Conservation (phyloP, 139 green algal genomes). For the Chlamydomonas urium region DNA sequence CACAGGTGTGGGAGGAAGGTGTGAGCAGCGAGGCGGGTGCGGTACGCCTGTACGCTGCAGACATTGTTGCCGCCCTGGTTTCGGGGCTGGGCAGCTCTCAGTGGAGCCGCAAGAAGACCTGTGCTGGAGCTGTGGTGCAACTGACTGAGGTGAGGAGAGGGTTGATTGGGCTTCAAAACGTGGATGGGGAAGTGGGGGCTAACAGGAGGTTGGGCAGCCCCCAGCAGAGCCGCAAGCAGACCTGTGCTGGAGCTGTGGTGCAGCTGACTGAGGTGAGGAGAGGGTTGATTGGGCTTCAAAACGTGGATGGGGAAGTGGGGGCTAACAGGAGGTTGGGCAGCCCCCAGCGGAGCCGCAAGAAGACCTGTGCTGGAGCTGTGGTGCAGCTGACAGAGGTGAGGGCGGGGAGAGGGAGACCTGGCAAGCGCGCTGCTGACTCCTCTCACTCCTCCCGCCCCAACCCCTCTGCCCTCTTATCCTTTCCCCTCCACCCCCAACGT, state of each 20-base stretch:
- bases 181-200: too few relatives aligned
- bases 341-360: slow-evolving; percentile 60
- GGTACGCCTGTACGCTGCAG: slow-evolving; percentile 49
- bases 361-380: slow-evolving; percentile 39
- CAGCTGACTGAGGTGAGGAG: slow-evolving; percentile 24
- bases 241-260: slow-evolving; percentile 34
- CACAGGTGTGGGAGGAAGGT: slow-evolving; percentile 69
- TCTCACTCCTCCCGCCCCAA: too few relatives aligned
- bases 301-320: too few relatives aligned
- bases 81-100: slow-evolving; percentile 32
- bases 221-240: slow-evolving; percentile 61
- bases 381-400: slow-evolving; percentile 21
- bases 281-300: too few relatives aligned
- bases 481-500: too few relatives aligned
- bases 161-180: too few relatives aligned
- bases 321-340: slow-evolving; percentile 21
- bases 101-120: slow-evolving; percentile 62
- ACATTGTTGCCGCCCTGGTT: slow-evolving; percentile 33
- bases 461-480: too few relatives aligned
- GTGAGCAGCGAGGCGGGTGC: slow-evolving; percentile 54
- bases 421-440: too few relatives aligned
- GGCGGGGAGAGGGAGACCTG: too few relatives aligned
- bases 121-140: slow-evolving; percentile 31
- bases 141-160: slow-evolving; percentile 29
- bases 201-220: slow-evolving; percentile 21